A percentile compares a stretch with the other conserved stretches of the same genome.
These are phyloP conservation scores for Fagopyrum homotropicum DNA, from an alignment of 148 eudicot genomes.

Conservation along the genomic window DNA sequence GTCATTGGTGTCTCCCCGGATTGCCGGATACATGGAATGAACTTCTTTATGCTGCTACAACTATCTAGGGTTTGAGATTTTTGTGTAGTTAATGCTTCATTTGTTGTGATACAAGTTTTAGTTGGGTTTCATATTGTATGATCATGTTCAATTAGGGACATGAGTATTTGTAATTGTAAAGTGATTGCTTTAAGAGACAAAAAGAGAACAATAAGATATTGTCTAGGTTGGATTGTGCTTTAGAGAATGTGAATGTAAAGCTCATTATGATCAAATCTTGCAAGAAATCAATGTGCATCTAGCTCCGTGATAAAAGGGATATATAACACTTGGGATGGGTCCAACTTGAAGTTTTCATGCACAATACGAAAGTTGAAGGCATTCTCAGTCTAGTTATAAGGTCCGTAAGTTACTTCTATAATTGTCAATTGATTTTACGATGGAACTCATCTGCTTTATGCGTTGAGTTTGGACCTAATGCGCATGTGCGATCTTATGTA, in stretches of 20 bases:
- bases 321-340: too few relatives aligned
- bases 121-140: neutral
- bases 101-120: neutral
- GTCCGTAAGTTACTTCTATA: too few relatives aligned
- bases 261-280: neutral
- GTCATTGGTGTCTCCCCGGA: slow-evolving; percentile 87
- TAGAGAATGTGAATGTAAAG: neutral
- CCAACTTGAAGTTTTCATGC: too few relatives aligned
- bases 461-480: too few relatives aligned
- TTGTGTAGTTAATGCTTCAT: neutral
- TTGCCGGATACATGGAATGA: slow-evolving; percentile 81
- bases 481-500: too few relatives aligned
- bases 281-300: too few relatives aligned
- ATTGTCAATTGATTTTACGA: too few relatives aligned
- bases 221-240: neutral
- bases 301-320: too few relatives aligned
- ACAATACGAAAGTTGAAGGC: too few relatives aligned
- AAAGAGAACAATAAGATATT: neutral
- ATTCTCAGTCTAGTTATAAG: too few relatives aligned
- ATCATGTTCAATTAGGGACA: slow-evolving; percentile 1
- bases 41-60: slow-evolving; percentile 35
- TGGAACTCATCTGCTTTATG: too few relatives aligned
- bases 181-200: neutral
- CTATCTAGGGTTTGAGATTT: neutral
- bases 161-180: slow-evolving; percentile 2